Base-by-base conservation (phyloP, 441 rosid genomes). In the Daphne laureola region DNA sequence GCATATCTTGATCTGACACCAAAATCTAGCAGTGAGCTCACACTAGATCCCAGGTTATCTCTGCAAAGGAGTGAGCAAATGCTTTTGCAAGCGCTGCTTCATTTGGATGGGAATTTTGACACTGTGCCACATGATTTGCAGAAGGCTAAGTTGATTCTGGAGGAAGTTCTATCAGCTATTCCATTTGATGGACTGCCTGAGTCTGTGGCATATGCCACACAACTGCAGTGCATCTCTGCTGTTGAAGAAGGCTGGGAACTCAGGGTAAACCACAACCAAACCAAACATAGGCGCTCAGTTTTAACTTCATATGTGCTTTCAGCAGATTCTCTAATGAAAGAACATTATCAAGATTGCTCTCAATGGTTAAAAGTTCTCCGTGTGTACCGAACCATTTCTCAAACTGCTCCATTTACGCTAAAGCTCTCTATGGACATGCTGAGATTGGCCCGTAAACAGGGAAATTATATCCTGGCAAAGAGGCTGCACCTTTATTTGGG, bases 61-160 rank as follows among this genome's bases (percentile, higher is more conserved):
- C 67, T 90, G 80, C 95, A 78, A 74, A 85, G 99, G 82, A 87
- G 99, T 69, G 99, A 93, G 65, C 97, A 87, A 78, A 90, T 87
- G 99, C 90, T 93, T 76, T 79, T 93, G 65, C 96, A 87, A 75
- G 95, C 96, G 73, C 68, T 93, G 87, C 80, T 73, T 65, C 75
- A 68, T 50, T 64, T 55, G 53, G 91, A 83, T 67, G 99, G 99
- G 63, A 87, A 83, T 69, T 54, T 53, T 46, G 87, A 87, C 50
- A 79, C 74, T 67, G 86, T 85, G 66, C 75, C 83, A 21, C 67
- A 63, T 67, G 87, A 85, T 66, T 67, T 87, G 55, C 84, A 79
- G 61, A 93, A 83, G 84, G 82, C 96, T 18, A 79, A 85, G 75
- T 68, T 72, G 72, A 81, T 93, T 92, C 77, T 93, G 72, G 96